Conservation (phyloP, 352 stramenopile genomes). For the Globisporangium paddicum region DNA sequence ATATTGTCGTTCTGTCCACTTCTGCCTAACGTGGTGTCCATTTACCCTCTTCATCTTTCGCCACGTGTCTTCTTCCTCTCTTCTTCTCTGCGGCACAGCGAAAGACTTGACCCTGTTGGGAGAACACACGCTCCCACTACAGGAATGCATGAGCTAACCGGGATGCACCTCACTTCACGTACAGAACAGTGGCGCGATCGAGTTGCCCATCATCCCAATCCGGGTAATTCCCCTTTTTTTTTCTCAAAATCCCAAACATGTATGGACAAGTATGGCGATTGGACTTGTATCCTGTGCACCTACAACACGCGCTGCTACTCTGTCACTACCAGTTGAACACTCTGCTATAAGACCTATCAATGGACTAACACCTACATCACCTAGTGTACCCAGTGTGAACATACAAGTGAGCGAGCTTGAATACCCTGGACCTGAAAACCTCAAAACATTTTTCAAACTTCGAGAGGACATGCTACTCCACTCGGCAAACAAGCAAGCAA, state of each 20-base stretch:
- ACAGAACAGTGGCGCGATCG: background rate
- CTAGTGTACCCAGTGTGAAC: background rate
- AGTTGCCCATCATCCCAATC: background rate
- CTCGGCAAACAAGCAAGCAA: background rate
- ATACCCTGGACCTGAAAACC: background rate
- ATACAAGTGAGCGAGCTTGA: background rate
- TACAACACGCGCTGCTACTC: background rate
- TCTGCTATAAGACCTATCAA: background rate
- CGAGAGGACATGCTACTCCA: too few species aligned
- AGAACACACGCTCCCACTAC: background rate
- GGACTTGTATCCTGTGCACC: background rate
- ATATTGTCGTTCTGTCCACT: too few species aligned
- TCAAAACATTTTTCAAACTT: background rate
- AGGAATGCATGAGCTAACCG: constrained; percentile 13
- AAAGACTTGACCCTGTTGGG: background rate
- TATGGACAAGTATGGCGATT: background rate
- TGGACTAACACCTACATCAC: background rate
- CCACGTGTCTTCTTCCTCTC: background rate
- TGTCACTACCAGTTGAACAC: background rate
- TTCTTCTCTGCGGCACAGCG: background rate
- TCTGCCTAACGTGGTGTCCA: too few species aligned
- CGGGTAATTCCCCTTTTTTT: background rate
- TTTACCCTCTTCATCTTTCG: background rate
- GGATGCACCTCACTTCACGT: background rate
- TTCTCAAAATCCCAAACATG: background rate